phyloP scores from a whole-genome alignment of 1,284 basidiomycete species.

The Hymenochaete sp. region DNA sequence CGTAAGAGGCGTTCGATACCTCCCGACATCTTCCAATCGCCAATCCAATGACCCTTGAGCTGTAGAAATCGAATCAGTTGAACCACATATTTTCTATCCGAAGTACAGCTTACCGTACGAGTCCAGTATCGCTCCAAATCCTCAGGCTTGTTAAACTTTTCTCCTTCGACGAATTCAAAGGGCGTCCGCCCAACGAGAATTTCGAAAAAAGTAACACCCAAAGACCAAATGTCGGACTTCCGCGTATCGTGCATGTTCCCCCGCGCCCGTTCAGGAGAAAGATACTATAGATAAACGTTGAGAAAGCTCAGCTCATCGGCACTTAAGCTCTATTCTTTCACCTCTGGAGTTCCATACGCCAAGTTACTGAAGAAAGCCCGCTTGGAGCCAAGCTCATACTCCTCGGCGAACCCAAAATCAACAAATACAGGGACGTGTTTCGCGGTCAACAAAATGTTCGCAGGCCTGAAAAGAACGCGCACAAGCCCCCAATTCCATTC shows the following conservation, averaged over 20 bases:
- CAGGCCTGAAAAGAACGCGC: conserved; percentile 46
- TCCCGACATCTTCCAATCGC: conserved; percentile 63
- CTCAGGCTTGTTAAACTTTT: conserved; percentile 74
- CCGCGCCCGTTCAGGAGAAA: conserved; percentile 80
- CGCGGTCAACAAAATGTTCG: conserved; percentile 76
- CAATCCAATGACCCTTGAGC: conserved; percentile 80
- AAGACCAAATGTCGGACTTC: conserved; percentile 87
- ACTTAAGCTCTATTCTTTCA: conserved; percentile 24
- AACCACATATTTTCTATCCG: background rate
- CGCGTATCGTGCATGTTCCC: conserved; percentile 86
- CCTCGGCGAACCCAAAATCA: conserved; percentile 89
- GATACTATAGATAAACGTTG: conserved; percentile 46
- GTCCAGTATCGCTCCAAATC: conserved; percentile 79
- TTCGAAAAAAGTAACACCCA: conserved; percentile 90
- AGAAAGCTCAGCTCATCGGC: background rate
- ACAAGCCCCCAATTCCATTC: background rate
- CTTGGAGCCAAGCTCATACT: conserved; percentile 50
- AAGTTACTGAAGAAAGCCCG: conserved; percentile 77
- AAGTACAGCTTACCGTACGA: conserved; percentile 48
- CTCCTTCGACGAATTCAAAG: conserved; percentile 77
- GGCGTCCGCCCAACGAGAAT: conserved; percentile 85
- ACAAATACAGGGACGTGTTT: conserved; percentile 75
- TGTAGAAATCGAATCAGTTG: conserved; percentile 22
- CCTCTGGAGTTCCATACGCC: conserved; percentile 86
- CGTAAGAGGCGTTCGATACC: conserved; percentile 56